These are phyloP conservation scores for Scutellaria baicalensis DNA, from an alignment of 257 asterid species.

Conservation along the genomic window DNA sequence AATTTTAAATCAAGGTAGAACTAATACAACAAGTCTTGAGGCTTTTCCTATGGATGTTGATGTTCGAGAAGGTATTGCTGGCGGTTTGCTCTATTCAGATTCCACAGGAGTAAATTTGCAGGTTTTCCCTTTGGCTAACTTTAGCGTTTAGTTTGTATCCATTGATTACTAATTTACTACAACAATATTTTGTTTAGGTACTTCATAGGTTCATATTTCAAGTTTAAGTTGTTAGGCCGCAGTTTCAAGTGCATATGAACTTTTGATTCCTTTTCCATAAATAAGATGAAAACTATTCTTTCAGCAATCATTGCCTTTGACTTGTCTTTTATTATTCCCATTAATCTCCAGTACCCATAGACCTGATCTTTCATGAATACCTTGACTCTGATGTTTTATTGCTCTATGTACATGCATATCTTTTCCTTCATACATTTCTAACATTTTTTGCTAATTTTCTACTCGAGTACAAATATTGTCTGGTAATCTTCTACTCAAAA, in stretches of 20 bases:
- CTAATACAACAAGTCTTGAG: slow-evolving; percentile 34
- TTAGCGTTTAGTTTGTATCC: not conserved
- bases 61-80: slow-evolving; percentile 77
- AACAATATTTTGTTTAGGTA: not conserved
- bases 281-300: not conserved
- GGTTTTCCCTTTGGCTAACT: slow-evolving; percentile 35
- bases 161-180: not conserved
- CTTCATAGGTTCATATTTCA: not conserved
- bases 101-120: slow-evolving; percentile 82
- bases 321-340: not conserved
- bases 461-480: not conserved
- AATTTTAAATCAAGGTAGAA: slow-evolving; percentile 62
- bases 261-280: not conserved
- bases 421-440: not conserved
- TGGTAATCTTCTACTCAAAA: not conserved
- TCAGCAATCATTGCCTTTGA: not conserved
- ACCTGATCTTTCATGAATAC: not conserved
- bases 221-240: not conserved
- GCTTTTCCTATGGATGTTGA: slow-evolving; percentile 44
- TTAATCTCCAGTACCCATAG: not conserved
- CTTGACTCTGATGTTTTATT: not conserved
- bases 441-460: not conserved
- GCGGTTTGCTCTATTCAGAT: slow-evolving; percentile 91
- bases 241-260: not conserved
- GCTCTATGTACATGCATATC: not conserved